Conservation (phyloP, 169 alveolate genomes). For the Neospora caninum region DNA sequence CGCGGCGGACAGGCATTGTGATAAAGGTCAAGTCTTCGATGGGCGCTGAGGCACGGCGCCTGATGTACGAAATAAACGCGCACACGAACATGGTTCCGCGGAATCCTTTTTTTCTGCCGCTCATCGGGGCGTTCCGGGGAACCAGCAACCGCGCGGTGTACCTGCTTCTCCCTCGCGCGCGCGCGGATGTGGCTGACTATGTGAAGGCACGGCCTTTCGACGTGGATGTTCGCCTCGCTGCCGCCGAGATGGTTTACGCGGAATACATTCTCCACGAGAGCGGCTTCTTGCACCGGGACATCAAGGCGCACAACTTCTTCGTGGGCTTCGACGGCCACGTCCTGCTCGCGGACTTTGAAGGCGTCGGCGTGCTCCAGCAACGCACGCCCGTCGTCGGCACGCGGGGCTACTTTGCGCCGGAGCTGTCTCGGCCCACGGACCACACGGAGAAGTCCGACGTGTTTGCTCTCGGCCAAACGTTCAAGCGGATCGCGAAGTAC, state of each 20-base stretch:
- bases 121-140: slow-evolving; percentile 57
- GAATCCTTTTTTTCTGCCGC: slow-evolving; percentile 51
- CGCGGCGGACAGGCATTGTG: slow-evolving; percentile 53
- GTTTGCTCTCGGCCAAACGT: slow-evolving; percentile 58
- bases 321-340: slow-evolving; percentile 63
- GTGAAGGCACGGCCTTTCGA: slow-evolving; percentile 41
- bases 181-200: slow-evolving; percentile 54
- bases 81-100: slow-evolving; percentile 44
- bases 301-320: slow-evolving; percentile 59
- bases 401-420: slow-evolving; percentile 57
- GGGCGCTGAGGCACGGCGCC: slow-evolving; percentile 33
- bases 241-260: slow-evolving; percentile 61
- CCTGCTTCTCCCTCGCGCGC: slow-evolving; percentile 54
- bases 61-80: slow-evolving; percentile 46
- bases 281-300: slow-evolving; percentile 66
- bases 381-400: slow-evolving; percentile 50
- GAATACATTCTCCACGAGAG: slow-evolving; percentile 46
- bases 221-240: slow-evolving; percentile 42
- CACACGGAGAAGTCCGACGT: slow-evolving; percentile 52
- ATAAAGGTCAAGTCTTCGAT: slow-evolving; percentile 41
- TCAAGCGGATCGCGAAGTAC: slow-evolving; percentile 32
- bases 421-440: slow-evolving; percentile 32
- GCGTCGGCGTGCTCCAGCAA: slow-evolving; percentile 55
- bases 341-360: slow-evolving; percentile 64
- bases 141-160: slow-evolving; percentile 26